Evolutionary conservation across 179 eudicot species (phyloP).

Genomic region (Corrigiola litoralis): DNA sequence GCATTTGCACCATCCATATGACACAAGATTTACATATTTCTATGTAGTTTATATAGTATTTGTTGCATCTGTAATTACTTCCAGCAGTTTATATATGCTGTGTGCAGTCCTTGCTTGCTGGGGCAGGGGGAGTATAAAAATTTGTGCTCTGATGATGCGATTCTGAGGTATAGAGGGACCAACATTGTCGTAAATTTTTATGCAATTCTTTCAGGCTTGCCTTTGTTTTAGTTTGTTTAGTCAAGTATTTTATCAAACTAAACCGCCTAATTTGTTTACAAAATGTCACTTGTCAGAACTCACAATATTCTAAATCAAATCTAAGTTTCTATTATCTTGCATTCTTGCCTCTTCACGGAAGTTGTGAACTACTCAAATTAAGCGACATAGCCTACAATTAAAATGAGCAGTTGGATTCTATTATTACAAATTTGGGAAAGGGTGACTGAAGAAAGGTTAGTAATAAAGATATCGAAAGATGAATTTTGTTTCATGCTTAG

Average conservation of each 20-base stretch:
- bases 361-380: no score
- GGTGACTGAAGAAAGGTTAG: no score
- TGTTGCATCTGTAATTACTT: no score
- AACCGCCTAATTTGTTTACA: neutral
- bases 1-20: neutral
- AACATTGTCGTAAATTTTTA: neutral
- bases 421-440: no score
- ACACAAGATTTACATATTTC: neutral
- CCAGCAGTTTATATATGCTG: neutral
- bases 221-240: neutral
- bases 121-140: conserved; percentile 8
- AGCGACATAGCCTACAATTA: no score
- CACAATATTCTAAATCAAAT: no score
- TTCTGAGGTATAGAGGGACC: conserved; percentile 4
- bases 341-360: neutral
- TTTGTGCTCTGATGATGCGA: conserved; percentile 19
- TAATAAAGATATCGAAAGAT: no score
- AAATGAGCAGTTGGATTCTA: no score
- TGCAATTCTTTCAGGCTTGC: neutral
- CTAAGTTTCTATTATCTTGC: neutral
- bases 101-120: conserved; percentile 19
- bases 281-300: neutral
- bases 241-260: neutral
- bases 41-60: no score
- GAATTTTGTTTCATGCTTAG: no score